Base-by-base conservation (phyloP, 148 eudicot genomes). In the Heliosperma pusillum region DNA sequence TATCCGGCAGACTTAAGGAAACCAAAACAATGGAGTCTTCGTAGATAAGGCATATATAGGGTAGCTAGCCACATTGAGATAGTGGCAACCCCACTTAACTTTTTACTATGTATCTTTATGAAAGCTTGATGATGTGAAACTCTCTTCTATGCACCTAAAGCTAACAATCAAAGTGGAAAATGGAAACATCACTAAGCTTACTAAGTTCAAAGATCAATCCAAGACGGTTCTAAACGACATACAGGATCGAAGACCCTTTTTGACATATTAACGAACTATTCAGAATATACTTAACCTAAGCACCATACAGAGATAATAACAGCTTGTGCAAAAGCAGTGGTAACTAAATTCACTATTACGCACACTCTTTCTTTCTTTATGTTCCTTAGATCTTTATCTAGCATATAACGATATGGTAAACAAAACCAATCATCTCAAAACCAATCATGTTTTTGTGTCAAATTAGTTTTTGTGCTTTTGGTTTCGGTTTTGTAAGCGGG, bases 21-120 rank as follows among this genome's bases (percentile, higher is more conserved):
- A 60, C 29, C 13, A 60, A 24, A 60, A 7, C 64, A 60, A 22
- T 22, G 64, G 64, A 24, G 22, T 60, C 11, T 60, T 60, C 1
- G 29, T 60, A 60, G 64, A 60, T 9, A 60, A 55, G 64, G 27
- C 64, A 22, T 24, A 60, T 60, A 60, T 27, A 60, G 64, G 10
- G 29, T 3, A 60, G 64, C 64, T 60, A 60, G 29, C 29, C 64
- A 22, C 0, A 60, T 60, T 56, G 19, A 17, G 7, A 56, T 60
- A 60, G 64, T 21, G 64, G 64, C 29, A 8, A 60, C 25, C 13
- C 64, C 30, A 60, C 30, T 60, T 60, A 60, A 60, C 64, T 60
- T 60, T 60, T 22, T 24, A 60, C 3, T 5, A 60, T 13, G 21
- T 24, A 4, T 24, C 64, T 60, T 60, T 60, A 24, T 15, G 25